Percentiles rank a stretch among this genome's conserved stretches.
Evolutionary conservation across 2,329 filamentous ascomycete genomes (phyloP).

Genomic region (Erysiphe neolycopersici): DNA sequence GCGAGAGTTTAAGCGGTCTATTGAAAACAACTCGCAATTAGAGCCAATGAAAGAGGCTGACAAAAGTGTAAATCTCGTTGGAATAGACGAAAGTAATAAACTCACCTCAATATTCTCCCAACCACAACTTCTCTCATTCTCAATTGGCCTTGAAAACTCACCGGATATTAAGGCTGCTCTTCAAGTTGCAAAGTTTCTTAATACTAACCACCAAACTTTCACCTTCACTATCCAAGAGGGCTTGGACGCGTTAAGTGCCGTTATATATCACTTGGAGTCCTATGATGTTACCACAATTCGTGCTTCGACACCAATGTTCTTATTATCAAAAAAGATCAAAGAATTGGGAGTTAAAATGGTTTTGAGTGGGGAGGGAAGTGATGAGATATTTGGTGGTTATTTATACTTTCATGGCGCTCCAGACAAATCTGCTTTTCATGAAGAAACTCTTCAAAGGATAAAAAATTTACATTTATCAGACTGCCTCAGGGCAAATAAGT

Average conservation of each 20-base stretch:
- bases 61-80: conserved; percentile 49
- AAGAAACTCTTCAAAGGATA: conserved; percentile 77
- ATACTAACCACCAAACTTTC: conserved; percentile 94
- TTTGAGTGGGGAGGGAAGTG: conserved; percentile 80
- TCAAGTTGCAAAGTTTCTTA: conserved; percentile 86
- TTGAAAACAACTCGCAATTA: conserved; percentile 17
- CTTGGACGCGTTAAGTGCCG: conserved; percentile 84
- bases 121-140: conserved; percentile 94
- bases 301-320: conserved; percentile 95
- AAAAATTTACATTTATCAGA: conserved; percentile 95
- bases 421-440: conserved; percentile 75
- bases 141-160: conserved; percentile 77
- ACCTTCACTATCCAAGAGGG: conserved; percentile 96
- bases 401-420: conserved; percentile 95
- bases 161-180: conserved; percentile 80
- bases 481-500: conserved; percentile 96
- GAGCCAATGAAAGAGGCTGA: conserved; percentile 21
- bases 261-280: conserved; percentile 93
- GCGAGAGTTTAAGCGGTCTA: conserved; percentile 56
- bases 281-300: conserved; percentile 98
- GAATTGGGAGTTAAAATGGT: conserved; percentile 99
- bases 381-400: conserved; percentile 97
- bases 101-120: conserved; percentile 75
- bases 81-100: conserved; percentile 80
- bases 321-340: conserved; percentile 96